These are phyloP conservation scores for Apocynum venetum DNA, from an alignment of 257 asterid species.

Conservation along the genomic window DNA sequence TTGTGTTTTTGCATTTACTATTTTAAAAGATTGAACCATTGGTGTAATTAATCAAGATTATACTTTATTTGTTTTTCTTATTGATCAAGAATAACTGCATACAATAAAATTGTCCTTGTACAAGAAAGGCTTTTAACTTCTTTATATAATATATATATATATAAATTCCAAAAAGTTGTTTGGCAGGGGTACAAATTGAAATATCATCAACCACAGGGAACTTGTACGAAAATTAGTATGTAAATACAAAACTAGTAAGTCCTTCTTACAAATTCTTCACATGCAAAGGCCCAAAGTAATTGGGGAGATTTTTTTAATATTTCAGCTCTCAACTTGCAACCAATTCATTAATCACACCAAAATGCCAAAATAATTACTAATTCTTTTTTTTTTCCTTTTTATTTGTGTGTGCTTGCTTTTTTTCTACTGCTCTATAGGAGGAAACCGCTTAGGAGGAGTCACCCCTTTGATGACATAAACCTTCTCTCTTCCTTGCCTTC, in stretches of 20 bases:
- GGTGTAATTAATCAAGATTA: no score
- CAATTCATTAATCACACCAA: not conserved
- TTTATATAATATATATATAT: not conserved
- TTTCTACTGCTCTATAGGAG: not conserved
- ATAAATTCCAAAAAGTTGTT: not conserved
- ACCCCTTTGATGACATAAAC: constrained; percentile 16
- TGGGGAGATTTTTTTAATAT: not conserved
- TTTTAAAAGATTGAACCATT: no score
- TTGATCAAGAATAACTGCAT: no score
- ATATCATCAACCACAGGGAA: not conserved
- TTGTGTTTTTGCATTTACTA: no score
- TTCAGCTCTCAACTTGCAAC: not conserved
- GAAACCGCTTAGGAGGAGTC: constrained; percentile 6
- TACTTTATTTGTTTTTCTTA: no score
- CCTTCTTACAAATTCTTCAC: not conserved
- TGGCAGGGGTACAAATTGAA: not conserved
- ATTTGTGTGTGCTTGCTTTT: constrained; percentile 2
- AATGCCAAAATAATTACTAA: not conserved
- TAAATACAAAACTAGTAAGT: not conserved
- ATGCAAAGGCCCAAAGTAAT: constrained; percentile 7
- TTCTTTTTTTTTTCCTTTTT: not conserved
- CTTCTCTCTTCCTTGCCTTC: not conserved
- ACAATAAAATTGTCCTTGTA: no score
- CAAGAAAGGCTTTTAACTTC: not conserved
- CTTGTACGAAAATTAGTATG: no score